Evolutionary conservation across 2,329 filamentous ascomycete species (phyloP).

Genomic region (Talaromyces sp.): DNA sequence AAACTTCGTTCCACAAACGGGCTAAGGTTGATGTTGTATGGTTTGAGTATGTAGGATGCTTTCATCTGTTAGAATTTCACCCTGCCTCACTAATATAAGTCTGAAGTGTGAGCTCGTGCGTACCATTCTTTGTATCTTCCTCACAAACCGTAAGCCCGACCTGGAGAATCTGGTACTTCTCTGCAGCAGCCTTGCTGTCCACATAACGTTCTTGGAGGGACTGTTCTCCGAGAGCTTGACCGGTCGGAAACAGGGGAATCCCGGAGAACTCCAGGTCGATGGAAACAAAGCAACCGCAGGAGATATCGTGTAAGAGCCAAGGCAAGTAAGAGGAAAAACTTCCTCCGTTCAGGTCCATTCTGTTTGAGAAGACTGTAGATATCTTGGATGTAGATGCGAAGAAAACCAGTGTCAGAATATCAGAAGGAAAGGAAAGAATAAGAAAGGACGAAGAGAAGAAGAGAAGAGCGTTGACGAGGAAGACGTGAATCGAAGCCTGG

Average conservation of each 20-base stretch:
- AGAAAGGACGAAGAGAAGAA: too few species aligned
- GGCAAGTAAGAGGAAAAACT: slow-evolving; percentile 57
- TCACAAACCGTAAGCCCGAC: slow-evolving; percentile 68
- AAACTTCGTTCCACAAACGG: slow-evolving; percentile 58
- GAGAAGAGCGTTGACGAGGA: too few species aligned
- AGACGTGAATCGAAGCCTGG: too few species aligned
- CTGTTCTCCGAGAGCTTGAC: slow-evolving; percentile 45
- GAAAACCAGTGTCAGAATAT: background rate
- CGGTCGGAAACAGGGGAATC: slow-evolving; percentile 51
- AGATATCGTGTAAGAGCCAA: slow-evolving; percentile 60
- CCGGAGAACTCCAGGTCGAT: slow-evolving; percentile 70
- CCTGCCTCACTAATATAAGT: too few species aligned
- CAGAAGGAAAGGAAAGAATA: background rate
- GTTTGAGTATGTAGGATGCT: slow-evolving; percentile 59
- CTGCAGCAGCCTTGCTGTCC: slow-evolving; percentile 62
- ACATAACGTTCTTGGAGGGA: slow-evolving; percentile 63
- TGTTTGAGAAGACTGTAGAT: background rate
- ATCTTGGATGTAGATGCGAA: background rate
- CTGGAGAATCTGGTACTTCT: slow-evolving; percentile 66
- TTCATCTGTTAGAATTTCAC: slow-evolving; percentile 17
- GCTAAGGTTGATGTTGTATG: slow-evolving; percentile 67
- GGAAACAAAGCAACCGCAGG: slow-evolving; percentile 63
- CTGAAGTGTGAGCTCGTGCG: background rate
- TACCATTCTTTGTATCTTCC: slow-evolving; percentile 52
- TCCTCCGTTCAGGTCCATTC: slow-evolving; percentile 60